Conservation (phyloP, 2,329 filamentous ascomycete species). For the Claviceps sp. region DNA sequence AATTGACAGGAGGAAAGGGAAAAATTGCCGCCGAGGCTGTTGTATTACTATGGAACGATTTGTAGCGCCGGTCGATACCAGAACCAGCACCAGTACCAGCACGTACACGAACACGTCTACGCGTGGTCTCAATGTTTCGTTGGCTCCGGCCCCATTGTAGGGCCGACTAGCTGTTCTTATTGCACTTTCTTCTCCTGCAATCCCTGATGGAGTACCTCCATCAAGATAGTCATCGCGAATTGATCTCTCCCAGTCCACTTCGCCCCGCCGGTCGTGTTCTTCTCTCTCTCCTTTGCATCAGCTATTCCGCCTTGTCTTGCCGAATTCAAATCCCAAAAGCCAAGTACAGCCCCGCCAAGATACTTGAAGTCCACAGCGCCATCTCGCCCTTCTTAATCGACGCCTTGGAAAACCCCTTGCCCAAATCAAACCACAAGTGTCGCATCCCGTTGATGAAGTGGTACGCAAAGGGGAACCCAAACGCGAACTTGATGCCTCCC, state of each 20-base stretch:
- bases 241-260: too few species aligned
- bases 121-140: neutral
- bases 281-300: neutral
- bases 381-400: conserved; percentile 33
- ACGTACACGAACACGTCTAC: neutral
- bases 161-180: neutral
- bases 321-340: conserved; percentile 32
- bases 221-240: neutral
- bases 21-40: too few species aligned
- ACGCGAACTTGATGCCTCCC: conserved; percentile 39
- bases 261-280: too few species aligned
- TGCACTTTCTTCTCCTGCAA: neutral
- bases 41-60: too few species aligned
- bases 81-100: neutral
- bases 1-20: too few species aligned
- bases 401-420: conserved; percentile 35
- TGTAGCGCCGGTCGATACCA: too few species aligned
- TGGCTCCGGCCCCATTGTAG: neutral
- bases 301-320: neutral
- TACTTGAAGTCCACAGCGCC: conserved; percentile 34
- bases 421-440: conserved; percentile 40
- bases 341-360: conserved; percentile 29
- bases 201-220: neutral
- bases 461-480: conserved; percentile 47
- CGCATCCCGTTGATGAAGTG: conserved; percentile 43